Base-by-base conservation (phyloP, 345 rosid species). In the Eucalyptus camaldulensis region DNA sequence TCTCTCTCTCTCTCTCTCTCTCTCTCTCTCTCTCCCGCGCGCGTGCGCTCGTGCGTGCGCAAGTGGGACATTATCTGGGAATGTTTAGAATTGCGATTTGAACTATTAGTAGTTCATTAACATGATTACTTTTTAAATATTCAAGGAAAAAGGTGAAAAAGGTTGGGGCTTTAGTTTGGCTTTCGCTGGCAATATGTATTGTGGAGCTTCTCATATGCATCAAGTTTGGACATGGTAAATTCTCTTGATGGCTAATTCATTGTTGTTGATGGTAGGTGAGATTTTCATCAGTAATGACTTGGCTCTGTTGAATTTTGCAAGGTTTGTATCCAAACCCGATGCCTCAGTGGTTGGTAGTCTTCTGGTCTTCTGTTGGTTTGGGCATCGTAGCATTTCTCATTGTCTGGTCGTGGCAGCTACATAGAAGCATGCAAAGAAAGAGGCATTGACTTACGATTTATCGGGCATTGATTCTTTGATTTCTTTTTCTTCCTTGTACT, bases 91-190 rank as follows among this genome's bases (percentile, higher is more conserved):
- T 40, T 40, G 83, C 47, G 24, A 44, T 76, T 76, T 0, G 24
- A 21, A 76, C 47, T 76, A 40, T 3, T 76, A 76, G 47, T 76
- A 69, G 80, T 69, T 69, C 80, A 69, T 69, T 69, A 37, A 76
- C 83, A 44, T 31, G 22, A 43, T 37, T 45, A 10, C 43, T 22
- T 81, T n/a, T 49, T 45, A 53, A 47, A 29, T 21, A 37, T 88
- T 85, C 94, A 97, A 97, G 99, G 91, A 94, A 95, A 80, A 94
- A 94, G 51, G 98, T 92, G 89, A 97, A 98, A 90, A 98, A 98
- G 93, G 99, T 98, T 10, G 99, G 99, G 89, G 95, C 99, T n/a
- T 97, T 97, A 91, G 97, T 99, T 88, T 98, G 99, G 99, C 96
- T 98, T 80, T 98, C 99, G 11, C 93, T 98, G 49, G 99, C 99